Evolutionary conservation across 2,329 filamentous ascomycete species (phyloP).

Genomic region (Claviceps africana): DNA sequence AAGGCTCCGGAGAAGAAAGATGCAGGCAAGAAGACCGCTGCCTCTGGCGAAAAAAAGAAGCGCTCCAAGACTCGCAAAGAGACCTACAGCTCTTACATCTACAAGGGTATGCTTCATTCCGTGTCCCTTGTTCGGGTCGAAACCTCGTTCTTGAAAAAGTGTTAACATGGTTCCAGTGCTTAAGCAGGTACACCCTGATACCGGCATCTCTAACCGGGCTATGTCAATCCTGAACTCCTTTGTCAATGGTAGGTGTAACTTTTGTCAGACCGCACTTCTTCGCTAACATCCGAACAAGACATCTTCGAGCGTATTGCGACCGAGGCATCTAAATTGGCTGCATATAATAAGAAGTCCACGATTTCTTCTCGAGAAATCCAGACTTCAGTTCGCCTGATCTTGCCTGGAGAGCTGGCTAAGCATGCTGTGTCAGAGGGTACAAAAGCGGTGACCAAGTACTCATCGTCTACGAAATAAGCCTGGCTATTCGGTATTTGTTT

Average conservation of each 20-base stretch:
- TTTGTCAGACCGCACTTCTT: not conserved
- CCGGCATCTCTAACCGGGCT: slow-evolving; percentile 98
- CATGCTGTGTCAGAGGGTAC: slow-evolving; percentile 98
- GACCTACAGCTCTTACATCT: slow-evolving; percentile 99
- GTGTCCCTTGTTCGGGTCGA: not conserved
- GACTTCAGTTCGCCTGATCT: slow-evolving; percentile 94
- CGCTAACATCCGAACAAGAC: slow-evolving; percentile 35
- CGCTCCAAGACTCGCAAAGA: slow-evolving; percentile 99
- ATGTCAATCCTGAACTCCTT: slow-evolving; percentile 99
- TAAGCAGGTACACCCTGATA: slow-evolving; percentile 99
- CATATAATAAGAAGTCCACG: slow-evolving; percentile 99
- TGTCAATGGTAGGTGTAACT: slow-evolving; percentile 68
- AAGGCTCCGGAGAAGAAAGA: slow-evolving; percentile 91
- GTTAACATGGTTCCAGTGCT: slow-evolving; percentile 49
- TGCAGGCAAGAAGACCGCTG: slow-evolving; percentile 98
- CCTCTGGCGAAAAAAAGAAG: slow-evolving; percentile 99
- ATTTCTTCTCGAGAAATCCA: slow-evolving; percentile 99
- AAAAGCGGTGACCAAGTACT: slow-evolving; percentile 99
- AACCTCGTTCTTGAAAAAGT: not conserved
- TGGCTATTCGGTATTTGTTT: slow-evolving; percentile 33
- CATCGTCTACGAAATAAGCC: slow-evolving; percentile 94
- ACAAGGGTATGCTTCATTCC: slow-evolving; percentile 61
- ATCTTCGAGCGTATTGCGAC: slow-evolving; percentile 99
- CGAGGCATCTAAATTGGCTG: slow-evolving; percentile 95
- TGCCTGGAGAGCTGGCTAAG: slow-evolving; percentile 97